A percentile compares a stretch with the other conserved stretches of the same genome.
Conservation (phyloP, 352 stramenopile genomes). For the Globisporangium cederbergense region DNA sequence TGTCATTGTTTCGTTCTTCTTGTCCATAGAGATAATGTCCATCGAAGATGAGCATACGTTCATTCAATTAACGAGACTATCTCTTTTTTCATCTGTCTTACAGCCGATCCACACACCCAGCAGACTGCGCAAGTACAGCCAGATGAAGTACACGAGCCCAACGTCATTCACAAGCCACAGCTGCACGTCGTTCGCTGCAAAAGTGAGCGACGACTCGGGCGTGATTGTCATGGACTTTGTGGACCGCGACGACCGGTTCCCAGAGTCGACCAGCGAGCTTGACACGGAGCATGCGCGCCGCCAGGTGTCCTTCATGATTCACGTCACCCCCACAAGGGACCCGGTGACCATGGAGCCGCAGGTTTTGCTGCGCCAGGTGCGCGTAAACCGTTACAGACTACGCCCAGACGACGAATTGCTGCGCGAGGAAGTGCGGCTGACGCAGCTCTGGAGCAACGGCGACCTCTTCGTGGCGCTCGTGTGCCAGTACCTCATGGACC, state of each 20-base stretch:
- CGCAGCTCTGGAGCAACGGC: conserved; percentile 45
- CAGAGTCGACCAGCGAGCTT: conserved; percentile 15
- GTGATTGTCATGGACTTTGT: conserved; percentile 48
- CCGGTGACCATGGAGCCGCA: conserved; percentile 25
- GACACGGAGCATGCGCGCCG: conserved; percentile 6
- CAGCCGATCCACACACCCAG: conserved; percentile 33
- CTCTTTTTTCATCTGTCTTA: neutral
- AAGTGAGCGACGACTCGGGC: conserved; percentile 19
- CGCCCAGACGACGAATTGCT: conserved; percentile 32
- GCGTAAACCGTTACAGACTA: conserved; percentile 46
- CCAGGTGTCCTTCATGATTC: conserved; percentile 27
- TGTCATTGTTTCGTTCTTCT: no score
- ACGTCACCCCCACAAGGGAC: conserved; percentile 30
- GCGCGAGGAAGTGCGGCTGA: conserved; percentile 39
- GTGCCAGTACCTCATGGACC: conserved; percentile 32
- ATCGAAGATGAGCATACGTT: neutral
- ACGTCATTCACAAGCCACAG: conserved; percentile 28
- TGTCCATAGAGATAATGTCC: neutral
- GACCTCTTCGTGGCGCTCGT: conserved; percentile 57
- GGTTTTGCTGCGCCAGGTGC: conserved; percentile 44
- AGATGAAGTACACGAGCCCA: conserved; percentile 38
- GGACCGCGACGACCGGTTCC: conserved; percentile 36
- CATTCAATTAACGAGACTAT: neutral
- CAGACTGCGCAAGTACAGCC: conserved; percentile 27
- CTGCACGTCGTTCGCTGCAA: conserved; percentile 34